Evolutionary conservation across 371 early-diverging fungal genomes (phyloP), one percentile per base, ranked within the genome.

Genomic region (Mortierella polycephala): DNA sequence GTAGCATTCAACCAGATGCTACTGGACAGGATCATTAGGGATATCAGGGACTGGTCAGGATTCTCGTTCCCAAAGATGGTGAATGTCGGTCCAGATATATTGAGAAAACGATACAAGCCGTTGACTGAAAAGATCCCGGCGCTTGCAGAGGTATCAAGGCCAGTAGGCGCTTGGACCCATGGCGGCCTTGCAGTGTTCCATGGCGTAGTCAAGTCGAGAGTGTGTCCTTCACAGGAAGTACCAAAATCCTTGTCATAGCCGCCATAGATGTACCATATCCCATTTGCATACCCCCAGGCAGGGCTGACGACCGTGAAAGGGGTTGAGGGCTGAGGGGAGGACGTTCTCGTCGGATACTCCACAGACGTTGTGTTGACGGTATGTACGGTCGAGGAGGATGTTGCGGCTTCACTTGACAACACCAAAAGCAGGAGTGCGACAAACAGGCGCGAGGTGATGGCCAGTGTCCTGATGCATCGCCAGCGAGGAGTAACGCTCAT

Each of bases 211-310:
- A 73, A 63, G 39, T 73, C 63, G 44, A 73, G 68, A 7, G 73
- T 47, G 20, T 52, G 59, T 20, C 13, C 37, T 30, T 1, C 4
- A 2, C 30, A 42, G 21, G 44, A 30, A 18, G 41, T 40, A 21
- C 40, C 6, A 7, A 30, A 39, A 6, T 40, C 30, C 14, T 12
- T 7, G 6, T 40, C 8, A 39, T 44, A 63, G 7, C 73, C 68
- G 2, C 74, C 69, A 41, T 64, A 60, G 16, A 74, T 63, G 12
- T 56, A 74, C 69, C 74, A 74, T 7, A 50, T 74, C 8, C 69
- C 69, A 5, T 60, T 45, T 3, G 52, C 50, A 44, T 53, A 53
- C 1, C 69, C 51, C 6, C 42, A 54, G n/a, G 74, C 69, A 13
- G 74, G 61, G 30, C 56, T 64, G 23, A 60, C 64, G 7, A 42